A percentile compares a stretch with the other conserved stretches of the same genome.
Conservation (phyloP, 1,139 yeast species). For the Magnusiomyces clavatus region DNA sequence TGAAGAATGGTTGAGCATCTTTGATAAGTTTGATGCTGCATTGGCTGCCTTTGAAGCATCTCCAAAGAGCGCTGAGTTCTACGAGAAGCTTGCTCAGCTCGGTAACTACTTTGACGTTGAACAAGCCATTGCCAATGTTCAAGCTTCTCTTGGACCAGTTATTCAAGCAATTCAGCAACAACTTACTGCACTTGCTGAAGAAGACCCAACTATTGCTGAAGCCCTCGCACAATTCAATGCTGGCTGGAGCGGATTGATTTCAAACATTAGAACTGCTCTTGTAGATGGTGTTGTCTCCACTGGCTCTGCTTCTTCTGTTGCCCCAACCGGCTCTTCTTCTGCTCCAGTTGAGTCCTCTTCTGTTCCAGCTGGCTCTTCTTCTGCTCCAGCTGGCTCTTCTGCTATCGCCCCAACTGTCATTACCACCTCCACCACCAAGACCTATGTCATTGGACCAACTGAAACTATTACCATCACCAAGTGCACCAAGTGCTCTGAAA, state of each 20-base stretch:
- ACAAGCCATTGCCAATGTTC: background rate
- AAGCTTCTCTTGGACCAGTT: background rate
- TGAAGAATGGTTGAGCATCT: background rate
- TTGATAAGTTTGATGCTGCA: background rate
- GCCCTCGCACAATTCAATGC: background rate
- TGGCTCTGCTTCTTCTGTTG: background rate
- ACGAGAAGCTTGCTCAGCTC: background rate
- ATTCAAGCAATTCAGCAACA: background rate
- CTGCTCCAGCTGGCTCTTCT: background rate
- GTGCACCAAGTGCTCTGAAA: slow-evolving; percentile 9
- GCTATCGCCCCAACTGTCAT: background rate
- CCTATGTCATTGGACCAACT: slow-evolving; percentile 8
- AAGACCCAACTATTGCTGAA: too few relatives aligned
- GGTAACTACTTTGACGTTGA: background rate
- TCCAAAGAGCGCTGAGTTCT: background rate
- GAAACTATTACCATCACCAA: slow-evolving; percentile 8
- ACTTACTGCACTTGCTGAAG: background rate
- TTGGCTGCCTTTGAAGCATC: background rate
- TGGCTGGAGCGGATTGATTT: background rate
- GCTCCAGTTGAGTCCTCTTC: too few relatives aligned
- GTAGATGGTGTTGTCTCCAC: background rate
- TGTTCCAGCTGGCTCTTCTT: background rate
- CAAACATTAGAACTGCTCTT: background rate
- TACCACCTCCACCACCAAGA: slow-evolving; percentile 11
- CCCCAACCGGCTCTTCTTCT: background rate